phyloP scores from a whole-genome alignment of 2,329 filamentous ascomycete species.

The Pseudogymnoascus sp. region DNA sequence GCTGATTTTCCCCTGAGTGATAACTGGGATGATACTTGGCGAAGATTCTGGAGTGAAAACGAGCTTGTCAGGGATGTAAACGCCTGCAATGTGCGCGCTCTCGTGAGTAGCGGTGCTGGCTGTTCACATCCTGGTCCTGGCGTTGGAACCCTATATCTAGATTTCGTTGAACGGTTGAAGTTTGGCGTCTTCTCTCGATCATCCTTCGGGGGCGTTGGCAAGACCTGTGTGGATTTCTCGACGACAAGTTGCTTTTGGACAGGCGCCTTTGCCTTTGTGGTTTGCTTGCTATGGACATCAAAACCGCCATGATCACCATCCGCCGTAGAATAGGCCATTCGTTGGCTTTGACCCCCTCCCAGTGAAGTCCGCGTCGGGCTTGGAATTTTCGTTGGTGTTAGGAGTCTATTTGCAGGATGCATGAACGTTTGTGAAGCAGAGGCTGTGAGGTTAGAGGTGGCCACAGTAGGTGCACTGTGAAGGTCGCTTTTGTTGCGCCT shows the following conservation, averaged over 20 bases:
- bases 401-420: not conserved
- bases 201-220: not conserved
- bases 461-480: constrained; percentile 17
- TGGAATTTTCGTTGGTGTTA: not conserved
- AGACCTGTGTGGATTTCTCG: not conserved
- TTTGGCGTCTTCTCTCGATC: not conserved
- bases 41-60: constrained; percentile 12
- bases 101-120: not conserved
- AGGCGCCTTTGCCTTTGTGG: constrained; percentile 1
- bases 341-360: not conserved
- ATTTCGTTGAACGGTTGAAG: not conserved
- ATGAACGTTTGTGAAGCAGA: constrained; percentile 14
- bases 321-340: not conserved
- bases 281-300: not conserved
- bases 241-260: not conserved
- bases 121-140: not conserved
- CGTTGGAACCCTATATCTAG: not conserved
- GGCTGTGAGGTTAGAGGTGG: constrained; percentile 16
- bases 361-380: not conserved
- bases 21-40: constrained; percentile 3
- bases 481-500: constrained; percentile 16
- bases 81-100: not conserved
- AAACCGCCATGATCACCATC: not conserved
- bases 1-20: constrained; percentile 6
- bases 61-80: not conserved